A percentile compares a stretch with the other conserved stretches of the same genome.
These are phyloP conservation scores for Yamadazyma kitorensis DNA, from an alignment of 805 yeast species.

Conservation along the genomic window DNA sequence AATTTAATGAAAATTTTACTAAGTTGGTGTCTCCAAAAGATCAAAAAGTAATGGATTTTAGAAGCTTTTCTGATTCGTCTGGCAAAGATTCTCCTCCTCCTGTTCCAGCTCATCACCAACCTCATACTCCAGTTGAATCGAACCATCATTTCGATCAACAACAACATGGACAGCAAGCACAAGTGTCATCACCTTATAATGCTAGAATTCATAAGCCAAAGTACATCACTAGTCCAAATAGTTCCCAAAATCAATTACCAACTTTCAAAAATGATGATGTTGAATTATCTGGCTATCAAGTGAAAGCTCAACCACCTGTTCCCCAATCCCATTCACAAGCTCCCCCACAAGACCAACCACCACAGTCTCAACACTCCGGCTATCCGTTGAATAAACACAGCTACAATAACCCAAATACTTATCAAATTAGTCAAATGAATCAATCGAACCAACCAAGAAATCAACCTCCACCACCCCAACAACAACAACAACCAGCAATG, in stretches of 20 bases:
- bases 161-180: conserved; percentile 4
- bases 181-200: conserved; percentile 10
- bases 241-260: conserved; percentile 24
- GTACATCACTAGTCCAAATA: conserved; percentile 31
- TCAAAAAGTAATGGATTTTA: conserved; percentile 4
- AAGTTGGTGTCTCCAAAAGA: conserved; percentile 11
- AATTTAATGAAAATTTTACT: conserved; percentile 37
- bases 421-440: conserved; percentile 7
- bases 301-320: conserved; percentile 5
- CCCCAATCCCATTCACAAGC: conserved; percentile 8
- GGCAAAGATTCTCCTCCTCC: conserved; percentile 20
- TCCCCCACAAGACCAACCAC: conserved; percentile 18
- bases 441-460: conserved; percentile 1
- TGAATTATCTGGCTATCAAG: conserved; percentile 12
- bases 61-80: conserved; percentile 9
- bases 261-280: conserved; percentile 8
- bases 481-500: conserved; percentile 15
- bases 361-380: conserved; percentile 15
- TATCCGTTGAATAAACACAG: conserved; percentile 9
- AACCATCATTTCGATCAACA: too few relatives aligned
- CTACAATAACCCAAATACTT: conserved; percentile 10
- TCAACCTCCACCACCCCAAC: conserved; percentile 10
- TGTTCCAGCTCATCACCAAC: conserved; percentile 21
- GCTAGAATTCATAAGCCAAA: conserved; percentile 22
- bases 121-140: conserved; percentile 23